Conservation (phyloP, 2,329 filamentous ascomycete species). For the Fusarium coicis region DNA sequence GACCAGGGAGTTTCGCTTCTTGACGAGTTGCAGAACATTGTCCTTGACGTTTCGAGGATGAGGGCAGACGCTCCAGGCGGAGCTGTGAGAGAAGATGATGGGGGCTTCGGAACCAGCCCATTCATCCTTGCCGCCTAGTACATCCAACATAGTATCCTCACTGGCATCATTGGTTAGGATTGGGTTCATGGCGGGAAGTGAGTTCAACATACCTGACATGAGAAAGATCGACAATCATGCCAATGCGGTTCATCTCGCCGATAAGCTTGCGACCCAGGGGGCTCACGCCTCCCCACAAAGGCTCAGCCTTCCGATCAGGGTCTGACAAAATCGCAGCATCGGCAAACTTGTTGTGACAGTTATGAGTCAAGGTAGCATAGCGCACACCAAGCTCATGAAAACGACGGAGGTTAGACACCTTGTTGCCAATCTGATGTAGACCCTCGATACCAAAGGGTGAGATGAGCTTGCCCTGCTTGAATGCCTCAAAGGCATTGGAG, state of each 20-base stretch:
- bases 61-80: slow-evolving; percentile 81
- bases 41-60: slow-evolving; percentile 94
- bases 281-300: slow-evolving; percentile 79
- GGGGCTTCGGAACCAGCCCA: slow-evolving; percentile 83
- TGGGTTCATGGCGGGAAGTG: too few relatives aligned
- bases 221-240: slow-evolving; percentile 91
- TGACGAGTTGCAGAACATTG: slow-evolving; percentile 80
- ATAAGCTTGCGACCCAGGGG: slow-evolving; percentile 75
- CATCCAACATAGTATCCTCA: slow-evolving; percentile 85
- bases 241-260: slow-evolving; percentile 91
- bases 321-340: slow-evolving; percentile 79
- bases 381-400: slow-evolving; percentile 84
- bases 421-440: slow-evolving; percentile 93
- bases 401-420: slow-evolving; percentile 76
- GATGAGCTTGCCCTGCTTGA: slow-evolving; percentile 72
- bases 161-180: slow-evolving; percentile 47
- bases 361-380: slow-evolving; percentile 91
- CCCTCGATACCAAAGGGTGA: slow-evolving; percentile 87
- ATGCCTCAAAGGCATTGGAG: slow-evolving; percentile 69
- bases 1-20: slow-evolving; percentile 77
- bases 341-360: slow-evolving; percentile 90
- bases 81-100: slow-evolving; percentile 90
- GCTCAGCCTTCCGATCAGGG: slow-evolving; percentile 61
- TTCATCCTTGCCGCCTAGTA: slow-evolving; percentile 70
- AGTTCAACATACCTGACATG: slow-evolving; percentile 63